A percentile compares a stretch with the other conserved stretches of the same genome.
These are phyloP conservation scores for Fennellomyces sp. DNA, from an alignment of 371 early-diverging fungal genomes.

Conservation along the genomic window DNA sequence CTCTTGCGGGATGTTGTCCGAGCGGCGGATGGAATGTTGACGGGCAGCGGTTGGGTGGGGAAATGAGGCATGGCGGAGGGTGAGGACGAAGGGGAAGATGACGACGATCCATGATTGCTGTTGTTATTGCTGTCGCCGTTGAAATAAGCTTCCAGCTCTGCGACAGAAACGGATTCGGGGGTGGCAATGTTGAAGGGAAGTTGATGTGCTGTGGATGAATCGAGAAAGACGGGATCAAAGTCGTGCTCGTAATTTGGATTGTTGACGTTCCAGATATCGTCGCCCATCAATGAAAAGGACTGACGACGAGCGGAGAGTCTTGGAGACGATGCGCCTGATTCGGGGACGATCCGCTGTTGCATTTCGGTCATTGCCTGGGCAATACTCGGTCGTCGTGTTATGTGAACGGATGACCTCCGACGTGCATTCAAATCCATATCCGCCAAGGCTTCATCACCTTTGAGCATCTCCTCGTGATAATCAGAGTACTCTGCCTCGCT, in stretches of 20 bases:
- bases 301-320: slow-evolving; percentile 11
- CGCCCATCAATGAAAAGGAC: slow-evolving; percentile 27
- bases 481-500: slow-evolving; percentile 56
- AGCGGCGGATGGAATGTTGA: neutral
- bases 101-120: neutral
- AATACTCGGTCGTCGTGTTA: slow-evolving; percentile 16
- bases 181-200: slow-evolving; percentile 41
- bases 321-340: too few relatives aligned
- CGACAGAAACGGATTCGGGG: slow-evolving; percentile 50
- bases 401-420: slow-evolving; percentile 10
- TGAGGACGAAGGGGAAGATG: slow-evolving; percentile 9
- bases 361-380: slow-evolving; percentile 14
- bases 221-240: slow-evolving; percentile 45
- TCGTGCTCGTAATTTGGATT: slow-evolving; percentile 43
- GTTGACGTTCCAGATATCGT: slow-evolving; percentile 46
- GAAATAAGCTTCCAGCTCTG: slow-evolving; percentile 51
- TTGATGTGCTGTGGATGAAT: slow-evolving; percentile 20
- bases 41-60: neutral
- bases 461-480: slow-evolving; percentile 63
- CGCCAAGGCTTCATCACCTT: slow-evolving; percentile 48
- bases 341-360: neutral
- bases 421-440: slow-evolving; percentile 28
- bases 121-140: slow-evolving; percentile 11
- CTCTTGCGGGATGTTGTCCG: slow-evolving; percentile 20
- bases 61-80: neutral